Percentiles rank a stretch among this genome's conserved stretches.
These are phyloP conservation scores for Tricharina praecox DNA, from an alignment of 495 filamentous ascomycete species.

Conservation along the genomic window DNA sequence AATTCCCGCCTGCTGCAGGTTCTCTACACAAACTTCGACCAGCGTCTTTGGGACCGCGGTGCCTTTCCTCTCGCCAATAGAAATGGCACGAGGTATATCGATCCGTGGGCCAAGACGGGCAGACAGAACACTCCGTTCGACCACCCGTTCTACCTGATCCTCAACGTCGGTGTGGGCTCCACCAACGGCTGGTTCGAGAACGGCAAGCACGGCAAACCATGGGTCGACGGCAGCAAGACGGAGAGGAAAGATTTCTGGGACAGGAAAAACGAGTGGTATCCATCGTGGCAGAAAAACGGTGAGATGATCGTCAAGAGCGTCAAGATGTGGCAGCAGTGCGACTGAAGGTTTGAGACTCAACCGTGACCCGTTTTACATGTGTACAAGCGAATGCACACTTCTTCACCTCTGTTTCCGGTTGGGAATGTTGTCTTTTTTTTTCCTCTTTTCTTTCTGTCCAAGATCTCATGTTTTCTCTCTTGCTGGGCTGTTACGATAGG, in stretches of 20 bases:
- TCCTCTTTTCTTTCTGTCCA: too few species aligned
- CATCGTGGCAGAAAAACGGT: constrained; percentile 52
- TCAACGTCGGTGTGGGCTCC: constrained; percentile 66
- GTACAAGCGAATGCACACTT: too few species aligned
- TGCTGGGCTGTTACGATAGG: too few species aligned
- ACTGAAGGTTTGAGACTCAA: too few species aligned
- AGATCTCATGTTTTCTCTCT: too few species aligned
- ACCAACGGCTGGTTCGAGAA: constrained; percentile 79
- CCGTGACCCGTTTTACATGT: too few species aligned
- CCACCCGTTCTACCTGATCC: constrained; percentile 60
- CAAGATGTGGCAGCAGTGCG: constrained; percentile 63
- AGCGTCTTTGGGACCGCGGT: constrained; percentile 56
- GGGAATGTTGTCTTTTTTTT: too few species aligned
- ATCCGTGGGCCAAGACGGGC: constrained; percentile 53
- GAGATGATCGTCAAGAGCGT: constrained; percentile 58
- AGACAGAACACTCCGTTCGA: constrained; percentile 58
- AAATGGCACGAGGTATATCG: constrained; percentile 50
- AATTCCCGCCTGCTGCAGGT: constrained; percentile 64
- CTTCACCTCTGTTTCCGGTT: too few species aligned
- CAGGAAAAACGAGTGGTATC: constrained; percentile 46
- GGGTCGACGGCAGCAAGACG: constrained; percentile 49
- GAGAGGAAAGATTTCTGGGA: constrained; percentile 62
- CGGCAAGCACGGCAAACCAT: constrained; percentile 52
- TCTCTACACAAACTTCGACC: constrained; percentile 58
- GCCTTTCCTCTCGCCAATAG: constrained; percentile 47